Evolutionary conservation across 192 early-diverging fungal species (phyloP), one percentile per base, ranked within the genome.

Genomic region (Phlyctochytrium bullatum): DNA sequence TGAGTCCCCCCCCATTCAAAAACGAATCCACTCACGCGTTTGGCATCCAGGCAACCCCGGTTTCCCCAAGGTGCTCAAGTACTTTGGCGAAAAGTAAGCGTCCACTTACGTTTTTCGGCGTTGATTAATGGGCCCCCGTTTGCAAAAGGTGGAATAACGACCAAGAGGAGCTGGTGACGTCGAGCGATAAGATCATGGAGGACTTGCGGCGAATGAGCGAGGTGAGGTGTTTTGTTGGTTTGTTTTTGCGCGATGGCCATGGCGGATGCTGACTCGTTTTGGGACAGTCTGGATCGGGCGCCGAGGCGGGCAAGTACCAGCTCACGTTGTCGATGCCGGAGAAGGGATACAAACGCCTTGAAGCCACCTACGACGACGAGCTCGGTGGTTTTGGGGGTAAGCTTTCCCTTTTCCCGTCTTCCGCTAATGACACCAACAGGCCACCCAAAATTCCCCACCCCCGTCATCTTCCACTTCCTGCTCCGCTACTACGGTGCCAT

Each of bases 361-460:
- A 50, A 10, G 36, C 40, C 16, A 31, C 62, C 1, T 86, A 76
- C 73, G 87, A 88, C 61, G 20, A 29, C 24, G 61, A 61, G 0
- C n/a, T 76, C 58, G 87, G 87, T 32, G 87, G 87, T 10, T 88
- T 88, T 56, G 78, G 77, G 36, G 62, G 65, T 36, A 24, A 14
- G 66, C 35, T 16, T 29, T 20, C 20, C 20, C 20, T 14, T 20
- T n/a, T n/a, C n/a, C n/a, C n/a, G n/a, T n/a, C n/a, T n/a, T n/a
- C n/a, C n/a, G n/a, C 40, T 47, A 47, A 47, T 14, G 20, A 14
- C 10, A 47, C 6, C 10, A 28, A 1, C 29, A 67, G 66, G 62
- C 32, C 83, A 83, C 17, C 87, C 87, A 1, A 88, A 88, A 65
- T 88, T 88, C 61, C 83, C 85, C 23, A 83, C 81, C 0, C 84